Base-by-base conservation (phyloP, 345 rosid species). In the Murraya paniculata region DNA sequence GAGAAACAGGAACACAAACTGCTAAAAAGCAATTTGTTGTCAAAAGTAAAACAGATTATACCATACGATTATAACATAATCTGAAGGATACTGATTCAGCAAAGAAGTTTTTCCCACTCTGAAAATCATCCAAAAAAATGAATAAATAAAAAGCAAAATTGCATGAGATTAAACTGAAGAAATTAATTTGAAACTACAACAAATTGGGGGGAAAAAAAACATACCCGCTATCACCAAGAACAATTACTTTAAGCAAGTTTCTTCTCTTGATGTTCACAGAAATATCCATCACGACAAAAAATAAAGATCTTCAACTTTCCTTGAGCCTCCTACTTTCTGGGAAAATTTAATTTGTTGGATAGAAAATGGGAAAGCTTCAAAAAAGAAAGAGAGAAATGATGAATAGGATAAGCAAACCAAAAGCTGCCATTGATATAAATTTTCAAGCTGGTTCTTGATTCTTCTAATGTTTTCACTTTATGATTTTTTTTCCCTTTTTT, bases 31-130 rank as follows among this genome's bases (percentile, higher is more conserved):
- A 45, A 24, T 27, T 60, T 10, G 19, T 60, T 14, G 1, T 21
- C 25, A 21, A 65, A 21, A 48, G 1, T 16, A 27, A 71, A 8
- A 28, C 31, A 50, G 21, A 50, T 45, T 45, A 8, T 3, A 71
- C 0, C 19, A 31, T 14, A 8, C 5, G 9, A 50, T 10, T 25
- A 59, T 19, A 6, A 25, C 67, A 41, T 1, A 61, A 68, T 2
- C 2, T 25, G 19, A 61, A 74, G 96, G 94, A 94, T 92, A 92
- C 98, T 84, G 98, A 78, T 92, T 92, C 98, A 91, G 88, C 90
- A 92, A 77, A 31, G 97, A 94, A 10, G 97, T 92, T 90, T 92
- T 94, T 64, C 98, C 98, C 41, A 94, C 98, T 81, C 98, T 94
- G 91, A 83, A 83, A 58, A 78, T 36, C 25, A 80, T 9, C 25